Evolutionary conservation across 768 basidiomycete genomes (phyloP), one percentile per base, ranked within the genome.

Genomic region (Termitomyces sp.): DNA sequence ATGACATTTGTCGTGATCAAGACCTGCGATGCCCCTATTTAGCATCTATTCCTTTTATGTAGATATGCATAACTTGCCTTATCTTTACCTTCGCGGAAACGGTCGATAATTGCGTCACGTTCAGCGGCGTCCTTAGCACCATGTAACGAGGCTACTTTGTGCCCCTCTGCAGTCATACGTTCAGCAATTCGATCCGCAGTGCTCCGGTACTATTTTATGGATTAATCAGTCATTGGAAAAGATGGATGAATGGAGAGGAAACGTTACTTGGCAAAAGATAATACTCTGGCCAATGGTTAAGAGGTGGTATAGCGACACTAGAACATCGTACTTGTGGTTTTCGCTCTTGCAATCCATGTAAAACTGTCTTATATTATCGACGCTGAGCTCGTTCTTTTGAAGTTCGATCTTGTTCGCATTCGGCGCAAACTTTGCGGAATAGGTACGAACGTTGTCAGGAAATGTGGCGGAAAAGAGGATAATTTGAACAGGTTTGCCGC

Each of bases 1-100:
- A 98, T 91, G 69, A 99, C 97, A 73, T 99, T 99, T 41, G 97
- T 99, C 55, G 97, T 98, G 70, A 99, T 99, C 64, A 99, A 77
- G 52, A 84, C 82, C 80, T 82, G 30, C 14, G 43, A 18, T 32
- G 32, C n/a, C 12, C 12, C n/a, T 20, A 38, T 35, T 43, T n/a
- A 46, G 3, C 16, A 23, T 41, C 33, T 54, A 38, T 7, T 12
- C 13, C 13, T 4, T 43, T 23, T 18, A 33, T 7, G 50, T 20
- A 6, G 26, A 46, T 28, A 20, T 43, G 13, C 26, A 18, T 18
- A 20, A 32, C 49, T 38, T 30, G 95, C 95, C 73, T 99, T 99
- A 71, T 94, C 94, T 65, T 88, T 89, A 56, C 97, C 97, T 67
- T 97, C 90, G 40, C 97, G 84, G 86, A 98, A 99, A 33, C 85